Evolutionary conservation across 768 basidiomycete genomes (phyloP), one percentile per base, ranked within the genome.

Genomic region (Boletus subparvulus): DNA sequence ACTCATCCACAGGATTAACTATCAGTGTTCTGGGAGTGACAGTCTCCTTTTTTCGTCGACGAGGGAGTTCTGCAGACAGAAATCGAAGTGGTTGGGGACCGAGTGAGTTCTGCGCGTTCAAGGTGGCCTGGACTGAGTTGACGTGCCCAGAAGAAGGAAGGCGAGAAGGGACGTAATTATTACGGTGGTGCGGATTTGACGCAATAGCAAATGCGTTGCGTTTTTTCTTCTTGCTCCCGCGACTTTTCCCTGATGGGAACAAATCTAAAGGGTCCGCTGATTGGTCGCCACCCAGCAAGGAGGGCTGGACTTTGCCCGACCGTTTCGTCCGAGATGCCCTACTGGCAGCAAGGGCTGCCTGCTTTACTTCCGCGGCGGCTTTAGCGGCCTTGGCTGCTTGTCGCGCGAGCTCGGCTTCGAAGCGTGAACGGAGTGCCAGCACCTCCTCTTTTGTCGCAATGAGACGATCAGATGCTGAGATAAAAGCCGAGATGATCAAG

Each of bases 131-230:
- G n/a, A 73, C 70, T 28, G 72, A 55, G 66, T 69, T 75, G 45
- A 69, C 64, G 47, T 72, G 72, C 35, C 73, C 77, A 12, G 81
- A 74, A 63, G 78, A 70, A 4, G 92, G 87, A 50, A 92, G 74
- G 16, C 92, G 80, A 43, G 92, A 94, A 16, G 93, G 92, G 43
- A 94, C 84, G 74, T 94, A 98, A 76, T 98, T 98, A 67, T 89
- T 81, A 55, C 95, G 80, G 75, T 97, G 95, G 74, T 98, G 96
- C 4, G 93, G 94, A 68, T 98, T 97, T 50, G 91, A 90, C 44
- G 92, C 93, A 70, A 97, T 96, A 44, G 94, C 93, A 33, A 93
- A 78, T 6, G 88, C 88, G 47, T 88, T 88, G 47, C 93, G 83
- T 75, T 97, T 98, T 85, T 97, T 98, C 83, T 95, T 95, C 82